phyloP scores from a whole-genome alignment of 805 yeast species.

The Hanseniaspora vineae region DNA sequence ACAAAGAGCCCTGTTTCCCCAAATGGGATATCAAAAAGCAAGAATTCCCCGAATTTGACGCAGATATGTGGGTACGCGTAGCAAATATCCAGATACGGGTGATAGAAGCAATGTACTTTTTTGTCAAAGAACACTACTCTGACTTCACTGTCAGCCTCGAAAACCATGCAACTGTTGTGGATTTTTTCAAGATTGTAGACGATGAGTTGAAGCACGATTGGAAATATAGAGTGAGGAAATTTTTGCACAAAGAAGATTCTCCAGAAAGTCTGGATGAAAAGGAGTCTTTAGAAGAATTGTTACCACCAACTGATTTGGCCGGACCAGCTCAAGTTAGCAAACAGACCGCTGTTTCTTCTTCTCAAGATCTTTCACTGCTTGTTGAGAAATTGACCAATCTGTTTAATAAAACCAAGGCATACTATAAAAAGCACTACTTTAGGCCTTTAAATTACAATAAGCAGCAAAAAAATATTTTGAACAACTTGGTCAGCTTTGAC shows the following conservation, averaged over 20 bases:
- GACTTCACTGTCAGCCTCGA: conserved; percentile 61
- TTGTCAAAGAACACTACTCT: conserved; percentile 59
- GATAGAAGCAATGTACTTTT: conserved; percentile 57
- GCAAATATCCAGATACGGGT: conserved; percentile 74
- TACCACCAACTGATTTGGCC: conserved; percentile 8
- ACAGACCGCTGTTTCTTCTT: neutral
- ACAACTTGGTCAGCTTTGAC: conserved; percentile 10
- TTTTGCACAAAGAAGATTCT: conserved; percentile 22
- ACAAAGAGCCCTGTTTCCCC: conserved; percentile 29
- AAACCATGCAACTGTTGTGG: conserved; percentile 47
- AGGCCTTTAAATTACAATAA: conserved; percentile 33
- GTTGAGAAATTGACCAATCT: conserved; percentile 26
- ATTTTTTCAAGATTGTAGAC: conserved; percentile 54
- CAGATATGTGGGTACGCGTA: conserved; percentile 36
- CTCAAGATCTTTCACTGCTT: conserved; percentile 17
- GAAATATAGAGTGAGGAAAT: conserved; percentile 26
- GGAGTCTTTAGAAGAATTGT: conserved; percentile 7
- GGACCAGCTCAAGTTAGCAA: neutral
- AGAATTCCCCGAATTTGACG: conserved; percentile 37
- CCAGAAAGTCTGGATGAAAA: conserved; percentile 8
- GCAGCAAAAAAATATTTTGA: conserved; percentile 13
- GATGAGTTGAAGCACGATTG: conserved; percentile 44
- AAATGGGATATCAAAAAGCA: conserved; percentile 38
- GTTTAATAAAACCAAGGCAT: conserved; percentile 54
- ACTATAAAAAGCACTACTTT: conserved; percentile 57